Base-by-base conservation (phyloP, 192 early-diverging fungal genomes). In the Chytriomyces confervae region DNA sequence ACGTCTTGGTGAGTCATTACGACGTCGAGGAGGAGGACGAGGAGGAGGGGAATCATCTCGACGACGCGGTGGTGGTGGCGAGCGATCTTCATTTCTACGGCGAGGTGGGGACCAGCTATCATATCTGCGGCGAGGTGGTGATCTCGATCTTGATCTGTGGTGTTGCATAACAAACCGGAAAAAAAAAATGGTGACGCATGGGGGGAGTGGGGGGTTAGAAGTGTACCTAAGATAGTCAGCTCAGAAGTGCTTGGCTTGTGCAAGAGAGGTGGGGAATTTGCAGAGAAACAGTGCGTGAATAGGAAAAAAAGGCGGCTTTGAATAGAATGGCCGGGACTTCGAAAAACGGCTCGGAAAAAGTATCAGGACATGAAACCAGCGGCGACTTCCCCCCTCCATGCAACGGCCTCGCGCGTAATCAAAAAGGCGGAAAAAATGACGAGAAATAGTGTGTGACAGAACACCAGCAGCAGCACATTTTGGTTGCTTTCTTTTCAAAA, bases 61-160 rank as follows among this genome's bases (percentile, higher is more conserved):
- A 3, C 67, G 27, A 48, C 67, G 67, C 16, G 47, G 67, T 36
- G 67, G 67, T 1, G 47, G 67, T 36, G 67, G 67, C 27, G 67
- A 69, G 16, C 64, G n/a, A 27, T 36, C 36, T 16, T 69, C 67
- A 7, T 69, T 18, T 69, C 67, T 36, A 48, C 67, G 67, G 47
- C 67, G 67, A 29, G 67, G 67, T 20, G 53, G 20, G 44, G 67
- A 48, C 13, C 43, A 2, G 67, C 67, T 69, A 46, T 69, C 74
- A 75, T 75, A 77, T 66, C 76, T 69, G 44, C 76, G 76, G 63
- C 76, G 76, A 9, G 71, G 71, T 71, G 76, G 76, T 11, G 76
- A 77, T 69, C 76, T 45, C 3, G 66, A 71, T 9, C 66, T 11
- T 20, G 68, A 69, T 20, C 76, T 53, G n/a, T 27, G 24, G 51